Percentiles rank a stretch among this genome's conserved stretches.
Evolutionary conservation across 2,329 filamentous ascomycete species (phyloP).

Genomic region (Coleophoma cylindrospora): DNA sequence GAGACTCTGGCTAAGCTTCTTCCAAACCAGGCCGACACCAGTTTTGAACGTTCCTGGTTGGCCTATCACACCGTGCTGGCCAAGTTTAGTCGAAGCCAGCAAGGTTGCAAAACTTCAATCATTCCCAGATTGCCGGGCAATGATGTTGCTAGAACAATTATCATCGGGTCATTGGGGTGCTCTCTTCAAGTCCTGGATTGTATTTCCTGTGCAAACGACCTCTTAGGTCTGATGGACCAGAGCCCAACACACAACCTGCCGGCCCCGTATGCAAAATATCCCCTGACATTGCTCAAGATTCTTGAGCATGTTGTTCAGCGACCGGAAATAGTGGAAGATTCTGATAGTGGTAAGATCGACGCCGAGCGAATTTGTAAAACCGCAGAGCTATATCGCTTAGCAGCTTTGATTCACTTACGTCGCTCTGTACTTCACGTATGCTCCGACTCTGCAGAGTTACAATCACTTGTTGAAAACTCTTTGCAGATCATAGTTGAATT

Average conservation of each 20-base stretch:
- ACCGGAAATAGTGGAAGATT: conserved; percentile 21
- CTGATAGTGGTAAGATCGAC: conserved; percentile 21
- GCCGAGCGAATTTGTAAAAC: conserved; percentile 29
- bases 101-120: too few species aligned
- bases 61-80: conserved; percentile 42
- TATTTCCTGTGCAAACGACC: conserved; percentile 36
- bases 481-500: conserved; percentile 31
- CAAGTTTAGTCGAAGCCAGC: conserved; percentile 34
- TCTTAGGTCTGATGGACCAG: conserved; percentile 5
- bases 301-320: conserved; percentile 13
- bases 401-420: conserved; percentile 36
- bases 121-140: not conserved
- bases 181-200: conserved; percentile 39
- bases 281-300: conserved; percentile 8
- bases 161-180: conserved; percentile 41
- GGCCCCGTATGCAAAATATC: conserved; percentile 12
- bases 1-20: conserved; percentile 12
- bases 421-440: conserved; percentile 15
- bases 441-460: conserved; percentile 3
- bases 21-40: conserved; percentile 15
- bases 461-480: conserved; percentile 25
- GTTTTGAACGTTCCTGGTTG: conserved; percentile 40
- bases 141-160: conserved; percentile 9
- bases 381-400: conserved; percentile 41
- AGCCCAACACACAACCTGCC: not conserved